Percentiles rank a stretch among this genome's conserved stretches.
Evolutionary conservation across 75 land plant genomes (phyloP).

Genomic region (Picea sitchensis): DNA sequence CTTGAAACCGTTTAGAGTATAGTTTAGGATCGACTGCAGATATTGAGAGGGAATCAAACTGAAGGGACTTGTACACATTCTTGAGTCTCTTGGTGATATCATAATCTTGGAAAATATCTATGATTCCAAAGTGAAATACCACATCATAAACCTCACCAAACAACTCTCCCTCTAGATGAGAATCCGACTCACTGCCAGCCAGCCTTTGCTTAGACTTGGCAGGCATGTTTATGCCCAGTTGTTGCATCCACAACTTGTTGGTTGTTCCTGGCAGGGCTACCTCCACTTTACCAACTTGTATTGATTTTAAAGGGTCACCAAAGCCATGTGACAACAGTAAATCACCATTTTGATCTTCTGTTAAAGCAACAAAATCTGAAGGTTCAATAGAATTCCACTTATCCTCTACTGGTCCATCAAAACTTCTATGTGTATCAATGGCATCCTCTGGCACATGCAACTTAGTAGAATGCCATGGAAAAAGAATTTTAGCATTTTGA

Average conservation of each 20-base stretch:
- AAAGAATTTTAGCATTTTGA: constrained; percentile 3
- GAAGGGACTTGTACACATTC: constrained; percentile 41
- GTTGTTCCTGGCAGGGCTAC: too few species aligned
- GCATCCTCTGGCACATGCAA: not conserved
- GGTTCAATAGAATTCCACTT: not conserved
- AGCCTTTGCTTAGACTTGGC: too few species aligned
- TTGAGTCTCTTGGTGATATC: constrained; percentile 72
- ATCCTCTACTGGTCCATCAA: too few species aligned
- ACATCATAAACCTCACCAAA: constrained; percentile 27
- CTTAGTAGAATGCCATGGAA: not conserved
- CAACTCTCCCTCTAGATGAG: constrained; percentile 12
- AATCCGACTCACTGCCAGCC: constrained; percentile 18
- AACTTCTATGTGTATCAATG: not conserved
- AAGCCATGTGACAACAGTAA: not conserved
- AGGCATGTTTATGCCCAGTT: too few species aligned
- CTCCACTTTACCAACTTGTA: not conserved
- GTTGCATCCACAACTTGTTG: too few species aligned
- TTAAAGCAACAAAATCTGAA: not conserved
- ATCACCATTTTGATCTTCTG: not conserved
- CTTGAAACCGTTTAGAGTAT: too few species aligned
- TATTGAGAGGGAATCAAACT: too few species aligned
- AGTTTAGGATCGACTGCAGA: too few species aligned
- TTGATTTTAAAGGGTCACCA: not conserved
- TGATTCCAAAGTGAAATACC: constrained; percentile 56
- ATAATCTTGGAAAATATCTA: constrained; percentile 82